Conservation (phyloP, 2,329 filamentous ascomycete genomes). For the Anthostomella pinea region DNA sequence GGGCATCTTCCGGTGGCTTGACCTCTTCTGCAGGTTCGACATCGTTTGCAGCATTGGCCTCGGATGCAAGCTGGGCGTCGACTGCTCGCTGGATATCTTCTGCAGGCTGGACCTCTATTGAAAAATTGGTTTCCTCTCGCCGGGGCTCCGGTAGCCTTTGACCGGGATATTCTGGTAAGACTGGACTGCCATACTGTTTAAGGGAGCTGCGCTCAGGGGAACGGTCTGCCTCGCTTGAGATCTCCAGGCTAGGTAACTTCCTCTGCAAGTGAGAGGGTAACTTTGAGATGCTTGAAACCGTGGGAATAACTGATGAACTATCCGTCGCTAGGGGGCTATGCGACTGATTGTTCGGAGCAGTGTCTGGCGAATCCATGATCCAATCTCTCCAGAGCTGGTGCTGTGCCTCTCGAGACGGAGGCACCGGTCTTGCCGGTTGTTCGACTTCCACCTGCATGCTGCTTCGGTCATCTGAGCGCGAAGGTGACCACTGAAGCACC, state of each 20-base stretch:
- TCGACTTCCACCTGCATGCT: slow-evolving; percentile 29
- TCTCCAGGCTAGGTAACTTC: slow-evolving; percentile 17
- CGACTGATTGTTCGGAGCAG: slow-evolving; percentile 1
- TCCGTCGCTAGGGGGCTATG: slow-evolving; percentile 4
- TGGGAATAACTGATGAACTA: slow-evolving; percentile 4
- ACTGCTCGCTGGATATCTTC: too few species aligned
- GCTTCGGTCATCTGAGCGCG: slow-evolving; percentile 16
- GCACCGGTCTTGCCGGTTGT: slow-evolving; percentile 14
- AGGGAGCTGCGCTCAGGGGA: background rate
- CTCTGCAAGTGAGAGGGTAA: slow-evolving; percentile 24
- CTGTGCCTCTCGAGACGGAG: slow-evolving; percentile 20
- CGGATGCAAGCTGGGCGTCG: slow-evolving; percentile 2
- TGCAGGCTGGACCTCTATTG: too few species aligned
- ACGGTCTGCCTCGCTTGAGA: slow-evolving; percentile 15
- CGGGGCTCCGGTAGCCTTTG: too few species aligned
- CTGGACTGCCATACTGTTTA: background rate
- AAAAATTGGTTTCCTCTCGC: too few species aligned
- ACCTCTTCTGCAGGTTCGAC: too few species aligned
- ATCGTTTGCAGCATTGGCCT: too few species aligned
- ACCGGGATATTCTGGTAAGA: background rate
- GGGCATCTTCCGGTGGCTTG: too few species aligned
- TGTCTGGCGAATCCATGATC: slow-evolving; percentile 11
- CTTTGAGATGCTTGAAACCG: background rate
- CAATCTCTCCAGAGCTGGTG: slow-evolving; percentile 22
- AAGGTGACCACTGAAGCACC: slow-evolving; percentile 27